These are phyloP conservation scores for Phlebiopsis flavidoalba DNA, from an alignment of 768 basidiomycete genomes.

Conservation along the genomic window DNA sequence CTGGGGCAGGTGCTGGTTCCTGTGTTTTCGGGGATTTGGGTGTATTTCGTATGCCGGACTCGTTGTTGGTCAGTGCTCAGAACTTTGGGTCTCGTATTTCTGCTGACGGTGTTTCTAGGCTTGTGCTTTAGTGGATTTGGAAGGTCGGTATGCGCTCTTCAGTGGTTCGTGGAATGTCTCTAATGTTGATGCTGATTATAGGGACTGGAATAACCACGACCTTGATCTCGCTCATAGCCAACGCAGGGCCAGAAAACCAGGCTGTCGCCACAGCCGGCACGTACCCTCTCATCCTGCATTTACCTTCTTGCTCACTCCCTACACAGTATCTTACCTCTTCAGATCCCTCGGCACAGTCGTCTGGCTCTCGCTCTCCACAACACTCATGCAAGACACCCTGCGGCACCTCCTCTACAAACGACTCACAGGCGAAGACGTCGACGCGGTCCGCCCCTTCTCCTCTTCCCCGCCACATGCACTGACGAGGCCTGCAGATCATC, in stretches of 20 bases:
- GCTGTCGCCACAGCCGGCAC: conserved; percentile 61
- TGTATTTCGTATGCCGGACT: conserved; percentile 34
- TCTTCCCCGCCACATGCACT: not conserved
- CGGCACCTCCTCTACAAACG: conserved; percentile 36
- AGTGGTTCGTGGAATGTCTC: conserved; percentile 11
- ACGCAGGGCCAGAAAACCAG: conserved; percentile 56
- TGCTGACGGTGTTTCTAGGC: conserved; percentile 8
- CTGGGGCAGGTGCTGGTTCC: conserved; percentile 33
- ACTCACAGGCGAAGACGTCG: conserved; percentile 36
- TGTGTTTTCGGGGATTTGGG: conserved; percentile 35
- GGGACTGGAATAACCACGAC: conserved; percentile 51
- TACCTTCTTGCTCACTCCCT: not conserved
- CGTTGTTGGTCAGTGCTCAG: conserved; percentile 30
- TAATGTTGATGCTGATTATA: conserved; percentile 15
- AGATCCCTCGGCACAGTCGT: conserved; percentile 57
- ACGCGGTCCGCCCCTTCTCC: conserved; percentile 40
- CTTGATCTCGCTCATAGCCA: conserved; percentile 56
- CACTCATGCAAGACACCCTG: conserved; percentile 49
- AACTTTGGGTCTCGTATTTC: not conserved
- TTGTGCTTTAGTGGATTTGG: conserved; percentile 18
- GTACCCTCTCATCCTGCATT: conserved; percentile 2
- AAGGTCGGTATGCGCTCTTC: conserved; percentile 14
- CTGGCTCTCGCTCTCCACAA: conserved; percentile 51
- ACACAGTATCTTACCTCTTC: conserved; percentile 58
- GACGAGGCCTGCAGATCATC: conserved; percentile 21